A percentile compares a stretch with the other conserved stretches of the same genome.
Evolutionary conservation across 2,329 filamentous ascomycete genomes (phyloP).

Genomic region (Pseudogymnoascus sp.): DNA sequence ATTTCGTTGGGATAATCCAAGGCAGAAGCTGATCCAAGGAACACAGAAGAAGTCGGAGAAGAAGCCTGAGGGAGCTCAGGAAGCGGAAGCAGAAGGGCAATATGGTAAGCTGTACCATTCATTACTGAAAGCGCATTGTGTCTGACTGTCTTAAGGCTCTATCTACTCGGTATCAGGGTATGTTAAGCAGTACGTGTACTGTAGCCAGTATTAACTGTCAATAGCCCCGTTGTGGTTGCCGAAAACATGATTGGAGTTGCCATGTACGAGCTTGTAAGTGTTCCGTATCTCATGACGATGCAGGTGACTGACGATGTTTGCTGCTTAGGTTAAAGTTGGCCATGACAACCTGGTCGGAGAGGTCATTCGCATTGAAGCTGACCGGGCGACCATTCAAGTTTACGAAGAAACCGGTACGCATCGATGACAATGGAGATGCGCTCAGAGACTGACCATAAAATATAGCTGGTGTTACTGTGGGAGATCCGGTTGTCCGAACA

Average conservation of each 20-base stretch:
- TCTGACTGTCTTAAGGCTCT: conserved; percentile 36
- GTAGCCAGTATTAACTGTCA: conserved; percentile 17
- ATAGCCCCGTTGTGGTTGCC: conserved; percentile 84
- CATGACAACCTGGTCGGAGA: conserved; percentile 89
- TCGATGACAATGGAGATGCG: neutral
- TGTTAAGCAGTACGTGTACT: conserved; percentile 18
- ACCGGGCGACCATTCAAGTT: conserved; percentile 96
- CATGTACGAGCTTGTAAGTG: conserved; percentile 93
- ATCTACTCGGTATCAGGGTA: conserved; percentile 66
- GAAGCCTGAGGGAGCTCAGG: conserved; percentile 32
- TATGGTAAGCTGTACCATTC: conserved; percentile 38
- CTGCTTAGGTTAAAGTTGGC: conserved; percentile 72
- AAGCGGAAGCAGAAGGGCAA: conserved; percentile 42
- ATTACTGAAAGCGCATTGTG: conserved; percentile 10
- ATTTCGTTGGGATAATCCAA: conserved; percentile 8
- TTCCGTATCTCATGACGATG: conserved; percentile 26
- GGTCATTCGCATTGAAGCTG: conserved; percentile 93
- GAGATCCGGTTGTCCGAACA: conserved; percentile 83
- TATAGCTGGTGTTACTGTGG: conserved; percentile 84
- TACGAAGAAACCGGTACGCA: conserved; percentile 92
- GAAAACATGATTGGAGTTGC: conserved; percentile 98
- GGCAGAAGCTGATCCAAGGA: neutral
- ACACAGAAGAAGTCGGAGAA: conserved; percentile 24
- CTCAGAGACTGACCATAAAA: conserved; percentile 20
- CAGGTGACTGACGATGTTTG: neutral